These are phyloP conservation scores for Chrysoporthe cubensis DNA, from an alignment of 2,329 filamentous ascomycete species.

Conservation along the genomic window DNA sequence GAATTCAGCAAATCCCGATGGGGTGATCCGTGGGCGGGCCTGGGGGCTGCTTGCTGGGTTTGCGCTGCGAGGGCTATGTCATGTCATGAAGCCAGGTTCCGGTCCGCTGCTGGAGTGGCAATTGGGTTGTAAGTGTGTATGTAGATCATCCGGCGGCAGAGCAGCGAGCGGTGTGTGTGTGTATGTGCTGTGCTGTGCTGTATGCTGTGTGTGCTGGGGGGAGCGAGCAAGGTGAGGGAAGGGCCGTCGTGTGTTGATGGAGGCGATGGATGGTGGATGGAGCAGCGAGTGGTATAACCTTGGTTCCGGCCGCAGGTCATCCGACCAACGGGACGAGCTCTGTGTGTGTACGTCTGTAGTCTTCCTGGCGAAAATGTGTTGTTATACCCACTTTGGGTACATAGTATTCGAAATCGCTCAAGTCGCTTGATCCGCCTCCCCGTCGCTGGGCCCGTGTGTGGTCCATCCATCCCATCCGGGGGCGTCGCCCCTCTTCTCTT, in stretches of 20 bases:
- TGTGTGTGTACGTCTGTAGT: background rate
- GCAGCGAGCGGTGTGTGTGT: constrained; percentile 14
- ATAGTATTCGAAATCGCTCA: constrained; percentile 26
- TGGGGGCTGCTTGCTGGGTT: too few relatives aligned
- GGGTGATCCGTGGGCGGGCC: constrained; percentile 19
- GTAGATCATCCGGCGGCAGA: constrained; percentile 11
- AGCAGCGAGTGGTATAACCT: constrained; percentile 14
- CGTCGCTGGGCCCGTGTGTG: background rate
- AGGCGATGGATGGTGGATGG: background rate
- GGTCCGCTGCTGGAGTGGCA: constrained; percentile 16
- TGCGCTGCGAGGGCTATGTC: background rate
- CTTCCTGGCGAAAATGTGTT: constrained; percentile 18
- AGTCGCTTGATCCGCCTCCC: constrained; percentile 21
- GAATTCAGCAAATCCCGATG: constrained; percentile 22
- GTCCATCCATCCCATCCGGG: background rate
- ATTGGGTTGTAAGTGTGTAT: background rate
- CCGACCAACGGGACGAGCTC: background rate
- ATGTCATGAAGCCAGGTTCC: background rate
- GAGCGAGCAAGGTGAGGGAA: too few relatives aligned
- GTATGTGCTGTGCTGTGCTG: too few relatives aligned
- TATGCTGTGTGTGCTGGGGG: too few relatives aligned
- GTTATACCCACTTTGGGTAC: constrained; percentile 28
- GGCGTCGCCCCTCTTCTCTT: background rate
- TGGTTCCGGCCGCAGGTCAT: constrained; percentile 11
- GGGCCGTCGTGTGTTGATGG: too few relatives aligned